Base-by-base conservation (phyloP, 257 asterid species). In the Anisodus tanguticus region DNA sequence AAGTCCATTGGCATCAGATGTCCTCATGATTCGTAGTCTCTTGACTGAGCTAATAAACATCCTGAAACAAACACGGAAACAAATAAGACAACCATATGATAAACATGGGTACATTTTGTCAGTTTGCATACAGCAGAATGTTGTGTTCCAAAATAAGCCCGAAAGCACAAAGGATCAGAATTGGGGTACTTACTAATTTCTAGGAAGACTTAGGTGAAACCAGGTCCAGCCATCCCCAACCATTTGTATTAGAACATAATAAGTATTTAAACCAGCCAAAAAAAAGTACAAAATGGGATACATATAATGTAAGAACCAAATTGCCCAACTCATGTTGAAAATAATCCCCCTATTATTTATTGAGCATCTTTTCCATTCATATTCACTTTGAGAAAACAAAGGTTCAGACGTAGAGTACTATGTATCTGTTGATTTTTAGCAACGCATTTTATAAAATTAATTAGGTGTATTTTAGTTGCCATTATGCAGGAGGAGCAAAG, bases 11-110 rank as follows among this genome's bases (percentile, higher is more conserved):
- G 94, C 98, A 74, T 92, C 95, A 39, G 92, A 85, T 15, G 93
- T 90, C 88, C 93, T 93, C 94, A 85, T 92, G 88, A 95, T 93
- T 77, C 95, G 89, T 51, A 95, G 95, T 84, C 97, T 92, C 90
- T 90, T 94, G 86, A 90, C 95, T 1, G 97, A 92, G 84, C 88
- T 85, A 83, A 92, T 83, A 86, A 95, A 95, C 93, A 95, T 94
- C 91, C 98, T 95, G 91, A 72, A 47, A 84, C 79, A 83, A 85
- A 58, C 60, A 64, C 43, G 60, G 82, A 43, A 71, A 10, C 76
- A 77, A 77, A 39, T 77, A 89, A 57, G 70, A 79, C 51, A 9
- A 66, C 68, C 39, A 88, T 41, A 26, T 63, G 11, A 45, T 76
- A 83, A 60, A 84, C 53, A 66, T 71, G 57, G 67, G 41, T 53